Evolutionary conservation across 2,329 filamentous ascomycete genomes (phyloP), one percentile per base, ranked within the genome.

Genomic region (Xylariales sp.): DNA sequence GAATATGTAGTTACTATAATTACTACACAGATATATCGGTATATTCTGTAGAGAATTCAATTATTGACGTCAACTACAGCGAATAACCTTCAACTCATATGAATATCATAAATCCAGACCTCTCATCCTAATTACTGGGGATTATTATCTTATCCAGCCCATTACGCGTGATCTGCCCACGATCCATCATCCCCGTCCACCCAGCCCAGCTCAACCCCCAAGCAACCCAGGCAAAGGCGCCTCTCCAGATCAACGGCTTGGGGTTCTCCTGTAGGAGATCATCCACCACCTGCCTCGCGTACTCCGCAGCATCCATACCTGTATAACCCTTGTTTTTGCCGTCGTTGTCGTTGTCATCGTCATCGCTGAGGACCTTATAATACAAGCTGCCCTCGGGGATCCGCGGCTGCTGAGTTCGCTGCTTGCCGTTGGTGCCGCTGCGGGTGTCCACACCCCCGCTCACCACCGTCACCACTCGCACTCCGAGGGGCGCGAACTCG

Each of bases 401-500:
- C 24, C 37, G 43, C 13, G 46, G 36, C 28, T 45, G 46, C 13
- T 46, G 42, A 25, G 58, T 56, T 7, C 49, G 48, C 27, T 47
- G 53, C n/a, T 31, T 35, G 14, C 60, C 40, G 27, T 48, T 49
- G 2, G 52, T 52, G n/a, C n/a, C n/a, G n/a, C n/a, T n/a, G n/a
- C n/a, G n/a, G n/a, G n/a, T n/a, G n/a, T 42, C 36, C 36, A 61
- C 57, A 17, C 47, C 44, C 3, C 59, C 59, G 17, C 53, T 56
- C 38, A 57, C 40, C 8, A 60, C 17, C 6, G 51, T 55, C 7
- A 60, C 50, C 18, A 58, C 52, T 12, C 43, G 31, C 7, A 61
- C 54, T 14, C 58, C 57, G 5, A 62, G 43, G 6, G 56, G 56
- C 6, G 49, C 50, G 5, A 62, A 47, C 42, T 62, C 57, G 17